Evolutionary conservation across 2,329 filamentous ascomycete genomes (phyloP), one percentile per base, ranked within the genome.

Genomic region (Diplodia intermedia): DNA sequence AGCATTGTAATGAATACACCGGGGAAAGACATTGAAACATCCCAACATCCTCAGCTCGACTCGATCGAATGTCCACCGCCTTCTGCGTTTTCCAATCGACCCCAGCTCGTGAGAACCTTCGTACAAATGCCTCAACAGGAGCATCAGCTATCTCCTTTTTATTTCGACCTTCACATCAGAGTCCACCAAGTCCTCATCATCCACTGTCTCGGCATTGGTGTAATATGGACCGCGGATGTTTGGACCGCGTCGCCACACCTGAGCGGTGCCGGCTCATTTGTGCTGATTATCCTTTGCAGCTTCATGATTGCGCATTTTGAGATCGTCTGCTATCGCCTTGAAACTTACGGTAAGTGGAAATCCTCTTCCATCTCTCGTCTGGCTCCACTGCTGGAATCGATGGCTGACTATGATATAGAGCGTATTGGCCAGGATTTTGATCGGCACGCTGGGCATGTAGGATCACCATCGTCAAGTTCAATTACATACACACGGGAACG

Each of bases 231-330:
- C 4, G 20, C 11, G 3, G 50, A 53, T 31, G 12, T 29, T 4
- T 26, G 20, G 26, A 29, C 50, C 15, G 50, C 23, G 50, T 26
- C 23, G 15, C 23, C 50, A 12, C 23, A 26, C 6, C 50, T 53
- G 11, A 26, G 11, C 4, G 50, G 20, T 18, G 11, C 23, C 20
- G 50, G 50, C 3, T 53, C 12, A 4, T 14, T 29, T 15, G 11
- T 26, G 12, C 18, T 53, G 15, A 14, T 53, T 20, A 29, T 26
- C 12, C 14, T 53, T 14, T 26, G 50, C 50, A 12, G 11, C 12
- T 18, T 53, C 23, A 53, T 53, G 50, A 53, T 53, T 15, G 50
- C 26, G 23, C 50, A 53, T 53, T 53, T 53, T 2, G 50, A 53
- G 12, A 26, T 26, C 6, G 14, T 53, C 4, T 26, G 20, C 11